These are phyloP conservation scores for Eimeria falciformis DNA, from an alignment of 169 alveolate genomes.

Conservation along the genomic window DNA sequence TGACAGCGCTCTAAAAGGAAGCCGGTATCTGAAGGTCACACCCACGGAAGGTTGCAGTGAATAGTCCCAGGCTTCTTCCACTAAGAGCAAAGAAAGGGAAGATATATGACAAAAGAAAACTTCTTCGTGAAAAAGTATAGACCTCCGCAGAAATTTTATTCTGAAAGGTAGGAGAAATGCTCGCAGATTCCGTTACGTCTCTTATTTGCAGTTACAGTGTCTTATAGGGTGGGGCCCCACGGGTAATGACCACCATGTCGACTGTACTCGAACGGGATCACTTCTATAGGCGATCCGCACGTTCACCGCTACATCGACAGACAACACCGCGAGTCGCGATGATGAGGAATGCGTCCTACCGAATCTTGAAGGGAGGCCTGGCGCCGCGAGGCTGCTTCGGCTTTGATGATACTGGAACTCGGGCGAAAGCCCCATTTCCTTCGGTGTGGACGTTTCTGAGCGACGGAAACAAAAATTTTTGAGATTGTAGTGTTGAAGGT, in stretches of 20 bases:
- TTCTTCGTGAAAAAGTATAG: too few species aligned
- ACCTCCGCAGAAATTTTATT: too few species aligned
- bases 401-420: slow-evolving; percentile 75
- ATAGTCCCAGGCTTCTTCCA: too few species aligned
- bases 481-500: not conserved
- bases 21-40: too few species aligned
- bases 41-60: too few species aligned
- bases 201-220: not conserved
- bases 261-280: slow-evolving; percentile 84
- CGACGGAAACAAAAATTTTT: slow-evolving; percentile 77
- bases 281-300: slow-evolving; percentile 80
- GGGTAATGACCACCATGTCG: too few species aligned
- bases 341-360: slow-evolving; percentile 79
- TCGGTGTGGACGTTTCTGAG: slow-evolving; percentile 78
- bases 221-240: slow-evolving; percentile 24
- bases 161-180: too few species aligned
- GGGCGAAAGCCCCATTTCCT: slow-evolving; percentile 52
- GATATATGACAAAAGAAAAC: too few species aligned
- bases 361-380: slow-evolving; percentile 76
- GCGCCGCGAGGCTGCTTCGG: slow-evolving; percentile 43
- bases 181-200: not conserved
- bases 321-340: slow-evolving; percentile 79
- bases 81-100: too few species aligned
- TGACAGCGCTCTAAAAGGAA: too few species aligned
- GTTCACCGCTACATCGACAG: slow-evolving; percentile 82